Evolutionary conservation across 2,329 filamentous ascomycete species (phyloP).

Genomic region (Rhinocladiella similis): DNA sequence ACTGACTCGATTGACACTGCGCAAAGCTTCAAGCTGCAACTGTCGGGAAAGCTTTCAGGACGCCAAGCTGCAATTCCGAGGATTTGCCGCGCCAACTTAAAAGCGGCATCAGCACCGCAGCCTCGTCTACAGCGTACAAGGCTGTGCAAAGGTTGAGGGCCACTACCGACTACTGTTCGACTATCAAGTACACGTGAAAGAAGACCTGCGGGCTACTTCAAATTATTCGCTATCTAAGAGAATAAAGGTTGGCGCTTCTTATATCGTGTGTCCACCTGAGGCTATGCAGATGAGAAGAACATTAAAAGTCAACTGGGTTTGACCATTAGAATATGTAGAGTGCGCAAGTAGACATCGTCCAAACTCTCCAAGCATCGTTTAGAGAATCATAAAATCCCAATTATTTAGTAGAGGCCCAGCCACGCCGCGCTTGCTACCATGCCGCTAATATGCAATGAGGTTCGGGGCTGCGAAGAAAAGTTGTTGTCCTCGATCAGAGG

Average conservation of each 20-base stretch:
- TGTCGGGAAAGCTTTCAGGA: not conserved
- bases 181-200: too few relatives aligned
- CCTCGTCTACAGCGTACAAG: too few relatives aligned
- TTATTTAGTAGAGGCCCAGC: too few relatives aligned
- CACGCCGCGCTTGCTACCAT: constrained; percentile 1
- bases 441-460: not conserved
- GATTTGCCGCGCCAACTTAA: not conserved
- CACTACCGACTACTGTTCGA: too few relatives aligned
- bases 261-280: too few relatives aligned
- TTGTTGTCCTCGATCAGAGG: constrained; percentile 50
- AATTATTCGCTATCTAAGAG: not conserved
- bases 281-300: too few relatives aligned
- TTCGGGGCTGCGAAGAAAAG: too few relatives aligned
- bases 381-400: too few relatives aligned
- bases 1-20: not conserved
- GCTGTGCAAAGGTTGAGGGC: too few relatives aligned
- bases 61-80: not conserved
- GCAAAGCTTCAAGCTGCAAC: constrained; percentile 1
- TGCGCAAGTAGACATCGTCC: not conserved
- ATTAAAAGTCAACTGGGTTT: too few relatives aligned
- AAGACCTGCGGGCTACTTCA: not conserved
- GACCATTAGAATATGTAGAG: too few relatives aligned
- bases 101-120: not conserved
- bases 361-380: not conserved
- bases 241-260: too few relatives aligned